Base-by-base conservation (phyloP, 73 alveolate species). In the Blepharisma stoltei region DNA sequence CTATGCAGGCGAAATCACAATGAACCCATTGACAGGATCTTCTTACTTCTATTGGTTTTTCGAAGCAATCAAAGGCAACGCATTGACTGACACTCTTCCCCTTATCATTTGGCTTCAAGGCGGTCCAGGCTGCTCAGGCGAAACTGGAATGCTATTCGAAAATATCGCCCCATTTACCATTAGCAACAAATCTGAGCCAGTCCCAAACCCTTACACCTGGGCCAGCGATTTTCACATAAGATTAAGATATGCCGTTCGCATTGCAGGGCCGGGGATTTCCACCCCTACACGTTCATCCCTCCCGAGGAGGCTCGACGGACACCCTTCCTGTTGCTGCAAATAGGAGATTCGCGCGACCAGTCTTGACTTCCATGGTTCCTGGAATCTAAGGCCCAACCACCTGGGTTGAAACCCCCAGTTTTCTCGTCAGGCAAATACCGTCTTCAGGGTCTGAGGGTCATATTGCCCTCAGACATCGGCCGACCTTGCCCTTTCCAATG, bases 111-210 rank as follows among this genome's bases (percentile, higher is more conserved):
- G 98, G 98, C 87, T 92, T 6, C 84, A 89, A 45, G 98, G 98
- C 20, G 98, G 98, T 23, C 98, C 98, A 4, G 95, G 96, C 3
- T 91, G 98, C 76, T 80, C 98, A 46, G 83, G 93, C 6, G 82
- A 82, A 27, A 71, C 69, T 46, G 94, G 94, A 4, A 77, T 88
- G 83, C 75, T 85, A 54, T 80, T 54, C 65, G 98, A 92, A 78
- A 78, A 89, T 68, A 90, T 90, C 9, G 95, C 96, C 6, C 98
- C 98, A 2, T 78, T 55, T 76, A 55, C 9, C 32, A 14, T 69
- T 14, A n/a, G 20, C 43, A 38, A 14, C 43, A 46, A 25, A 9
- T 7, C 46, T n/a, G 32, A 69, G 6, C 67, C 79, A 44, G 9
- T 69, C 25, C 11, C 71, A 69, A 69, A 11, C 67, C 25, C 71